Base-by-base conservation (phyloP, 2,329 filamentous ascomycete species). In the Trichoderma afroharzianum region DNA sequence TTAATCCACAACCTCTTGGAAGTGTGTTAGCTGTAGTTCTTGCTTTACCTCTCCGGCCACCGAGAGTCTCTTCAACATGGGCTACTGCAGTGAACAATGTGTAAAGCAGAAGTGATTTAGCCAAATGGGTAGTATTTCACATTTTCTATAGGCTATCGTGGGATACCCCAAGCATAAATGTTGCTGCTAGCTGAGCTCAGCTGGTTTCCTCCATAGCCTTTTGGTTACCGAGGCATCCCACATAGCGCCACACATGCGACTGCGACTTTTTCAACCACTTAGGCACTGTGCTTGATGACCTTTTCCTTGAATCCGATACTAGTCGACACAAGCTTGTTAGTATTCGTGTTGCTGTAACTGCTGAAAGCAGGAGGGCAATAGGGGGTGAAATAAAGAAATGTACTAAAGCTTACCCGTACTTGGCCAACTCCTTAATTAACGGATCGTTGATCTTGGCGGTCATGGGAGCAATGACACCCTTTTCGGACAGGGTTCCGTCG, bases 371-470 rank as follows among this genome's bases (percentile, higher is more conserved):
- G 9, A 58, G n/a, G 28, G n/a, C 9, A 6, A 6, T 6, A 30
- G 3, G n/a, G 15, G 3, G 14, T n/a, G 7, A 33, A n/a, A 24
- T 1, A 14, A 30, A 33, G 3, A 12, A n/a, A n/a, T 18, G 28
- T 32, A n/a, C n/a, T 33, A 12, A 59, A 8, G 33, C 57, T 21
- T 33, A 64, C 62, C 90, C 91, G 76, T 94, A 93, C 78, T 93
- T 89, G 81, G 92, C 89, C 86, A 97, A 86, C 80, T 93, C 91
- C 84, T 91, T 89, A 83, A 95, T 91, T 76, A 97, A 83, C 47
- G 93, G 91, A 77, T 87, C 12, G 78, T 90, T 91, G 79, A 95
- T 93, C 24, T 59, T 63, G 32, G 21, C 32, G 15, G 18, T 43
- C 43, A 73, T 39, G 4, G 72, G 72, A 7, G 72, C 72, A 11